phyloP scores from a whole-genome alignment of 768 basidiomycete species.

The Termitomyces bulborhizus region DNA sequence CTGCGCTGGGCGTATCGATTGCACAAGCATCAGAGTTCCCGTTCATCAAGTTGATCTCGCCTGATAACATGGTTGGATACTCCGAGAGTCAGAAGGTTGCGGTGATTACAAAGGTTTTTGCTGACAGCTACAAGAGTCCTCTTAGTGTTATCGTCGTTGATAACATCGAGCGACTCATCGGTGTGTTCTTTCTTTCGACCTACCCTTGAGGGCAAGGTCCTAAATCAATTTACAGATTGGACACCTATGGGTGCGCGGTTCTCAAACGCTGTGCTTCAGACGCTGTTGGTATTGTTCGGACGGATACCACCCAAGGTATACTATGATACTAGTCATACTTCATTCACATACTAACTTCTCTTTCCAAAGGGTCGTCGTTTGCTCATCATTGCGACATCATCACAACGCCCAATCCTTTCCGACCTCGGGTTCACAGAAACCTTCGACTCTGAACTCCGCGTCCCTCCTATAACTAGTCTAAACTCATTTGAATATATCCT shows the following conservation, averaged over 20 bases:
- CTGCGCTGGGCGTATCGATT: conserved; percentile 89
- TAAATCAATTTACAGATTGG: conserved; percentile 60
- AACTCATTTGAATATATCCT: conserved; percentile 71
- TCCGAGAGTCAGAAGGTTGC: conserved; percentile 89
- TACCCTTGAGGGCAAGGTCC: background rate
- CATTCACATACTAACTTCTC: background rate
- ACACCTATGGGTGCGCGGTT: conserved; percentile 96
- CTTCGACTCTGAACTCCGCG: conserved; percentile 84
- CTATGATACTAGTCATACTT: background rate
- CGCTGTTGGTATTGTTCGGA: conserved; percentile 81
- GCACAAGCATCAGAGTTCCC: conserved; percentile 92
- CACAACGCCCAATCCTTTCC: conserved; percentile 75
- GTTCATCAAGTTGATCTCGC: conserved; percentile 96
- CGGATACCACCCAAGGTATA: conserved; percentile 88
- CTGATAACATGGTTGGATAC: conserved; percentile 95
- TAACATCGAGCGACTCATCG: conserved; percentile 87
- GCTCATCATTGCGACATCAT: conserved; percentile 88
- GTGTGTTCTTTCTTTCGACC: conserved; percentile 34
- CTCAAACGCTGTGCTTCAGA: conserved; percentile 89
- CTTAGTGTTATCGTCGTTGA: conserved; percentile 95
- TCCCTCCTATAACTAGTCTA: conserved; percentile 75
- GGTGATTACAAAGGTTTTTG: conserved; percentile 88
- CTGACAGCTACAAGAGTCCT: conserved; percentile 96
- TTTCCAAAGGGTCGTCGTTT: conserved; percentile 74
- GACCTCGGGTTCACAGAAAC: conserved; percentile 87